phyloP scores from a whole-genome alignment of 495 filamentous ascomycete genomes.

The Bombardia bombarda region DNA sequence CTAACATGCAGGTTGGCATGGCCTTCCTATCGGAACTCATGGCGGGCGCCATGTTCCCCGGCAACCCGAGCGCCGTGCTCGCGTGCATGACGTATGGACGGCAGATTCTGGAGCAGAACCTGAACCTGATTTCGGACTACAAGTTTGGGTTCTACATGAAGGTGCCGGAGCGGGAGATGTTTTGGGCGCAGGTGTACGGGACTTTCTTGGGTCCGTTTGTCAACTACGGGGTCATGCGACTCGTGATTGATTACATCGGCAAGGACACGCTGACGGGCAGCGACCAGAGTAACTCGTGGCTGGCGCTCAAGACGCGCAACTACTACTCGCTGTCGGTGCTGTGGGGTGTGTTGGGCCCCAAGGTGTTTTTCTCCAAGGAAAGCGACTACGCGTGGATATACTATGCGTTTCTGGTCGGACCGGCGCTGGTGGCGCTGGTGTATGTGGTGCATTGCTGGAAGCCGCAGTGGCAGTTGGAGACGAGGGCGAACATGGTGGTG shows the following conservation, averaged over 20 bases:
- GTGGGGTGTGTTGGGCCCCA: slow-evolving; percentile 10
- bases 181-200: slow-evolving; percentile 27
- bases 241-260: slow-evolving; percentile 9
- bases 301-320: slow-evolving; percentile 7
- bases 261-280: slow-evolving; percentile 1
- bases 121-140: slow-evolving; percentile 22
- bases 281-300: slow-evolving; percentile 3
- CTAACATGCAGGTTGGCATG: slow-evolving; percentile 19
- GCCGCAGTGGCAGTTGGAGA: slow-evolving; percentile 11
- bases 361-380: neutral
- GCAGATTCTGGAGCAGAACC: slow-evolving; percentile 19
- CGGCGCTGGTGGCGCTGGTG: neutral
- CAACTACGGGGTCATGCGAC: slow-evolving; percentile 28
- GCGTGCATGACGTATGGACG: slow-evolving; percentile 18
- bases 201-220: slow-evolving; percentile 28
- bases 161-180: slow-evolving; percentile 34
- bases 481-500: slow-evolving; percentile 5
- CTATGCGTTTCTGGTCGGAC: slow-evolving; percentile 11
- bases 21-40: slow-evolving; percentile 20
- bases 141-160: slow-evolving; percentile 34
- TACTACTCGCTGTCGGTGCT: slow-evolving; percentile 16
- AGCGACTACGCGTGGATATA: slow-evolving; percentile 6
- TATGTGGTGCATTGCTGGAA: slow-evolving; percentile 6
- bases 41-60: slow-evolving; percentile 19
- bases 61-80: slow-evolving; percentile 18